Evolutionary conservation across 1,284 basidiomycete species (phyloP), one percentile per base, ranked within the genome.

Genomic region (Schizophyllum commune): DNA sequence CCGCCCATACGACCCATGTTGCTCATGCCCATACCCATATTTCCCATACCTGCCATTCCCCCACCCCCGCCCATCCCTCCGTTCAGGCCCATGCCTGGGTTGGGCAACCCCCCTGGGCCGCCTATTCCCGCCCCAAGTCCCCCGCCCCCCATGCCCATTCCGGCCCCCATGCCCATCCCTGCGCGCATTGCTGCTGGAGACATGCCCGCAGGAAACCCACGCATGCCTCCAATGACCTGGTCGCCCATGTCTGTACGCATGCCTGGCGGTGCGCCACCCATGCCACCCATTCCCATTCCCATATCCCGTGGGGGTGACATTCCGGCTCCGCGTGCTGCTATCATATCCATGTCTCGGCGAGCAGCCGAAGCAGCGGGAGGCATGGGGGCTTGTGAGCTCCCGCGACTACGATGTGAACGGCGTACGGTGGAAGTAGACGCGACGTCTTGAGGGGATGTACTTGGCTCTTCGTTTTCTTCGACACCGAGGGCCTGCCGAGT

Each of bases 401-500:
- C 56, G 61, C 13, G 61, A 17, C 61, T 59, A 59, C 68, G 67
- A 33, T 70, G 69, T 22, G 69, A 70, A 27, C 67, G 72, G 7
- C 72, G 67, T 67, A 69, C 68, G 47, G 61, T 64, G 61, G 11
- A 60, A 61, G 52, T 63, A 60, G 15, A 27, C 56, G 34, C 60
- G 64, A 58, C 9, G 57, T 60, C 60, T 64, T 65, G 22, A 62
- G 68, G 21, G 39, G 63, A 54, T 60, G 68, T 58, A 33, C 66
- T 61, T 54, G 70, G 65, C 54, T 74, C 71, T 60, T 72, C 70
- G 11, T 68, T 71, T 20, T 71, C 71, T 61, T 80, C 78, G 58
- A 74, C 73, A 32, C 77, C 77, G 58, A 70, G 71, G 60, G 75
- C 72, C 63, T 76, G 77, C 62, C 75, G 76, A 19, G 78, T 72